Conservation (phyloP, 768 basidiomycete genomes). For the Hortiboletus flavorubellus region DNA sequence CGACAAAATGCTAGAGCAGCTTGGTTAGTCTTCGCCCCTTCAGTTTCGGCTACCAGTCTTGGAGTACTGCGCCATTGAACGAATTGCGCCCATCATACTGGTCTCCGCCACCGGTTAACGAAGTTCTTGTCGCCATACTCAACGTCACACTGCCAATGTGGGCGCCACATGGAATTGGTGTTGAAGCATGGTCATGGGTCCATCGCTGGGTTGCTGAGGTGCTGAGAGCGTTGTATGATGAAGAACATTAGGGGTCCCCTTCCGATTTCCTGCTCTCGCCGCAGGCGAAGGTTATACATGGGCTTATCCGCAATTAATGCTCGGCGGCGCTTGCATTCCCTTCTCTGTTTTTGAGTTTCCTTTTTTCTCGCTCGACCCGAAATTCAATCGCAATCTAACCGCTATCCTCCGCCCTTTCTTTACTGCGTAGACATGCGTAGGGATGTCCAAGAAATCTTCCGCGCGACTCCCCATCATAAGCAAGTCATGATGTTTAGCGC, state of each 20-base stretch:
- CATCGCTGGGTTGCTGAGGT: slow-evolving; percentile 33
- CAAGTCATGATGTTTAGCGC: slow-evolving; percentile 99
- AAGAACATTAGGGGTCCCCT: slow-evolving; percentile 34
- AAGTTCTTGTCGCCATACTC: slow-evolving; percentile 37
- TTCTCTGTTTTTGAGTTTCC: slow-evolving; percentile 43
- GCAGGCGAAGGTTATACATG: slow-evolving; percentile 17
- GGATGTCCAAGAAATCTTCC: slow-evolving; percentile 99
- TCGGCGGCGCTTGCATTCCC: slow-evolving; percentile 12
- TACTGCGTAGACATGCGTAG: slow-evolving; percentile 93
- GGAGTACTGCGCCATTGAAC: slow-evolving; percentile 42
- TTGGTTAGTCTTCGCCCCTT: slow-evolving; percentile 88
- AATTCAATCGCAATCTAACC: slow-evolving; percentile 61
- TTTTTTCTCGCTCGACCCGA: slow-evolving; percentile 48
- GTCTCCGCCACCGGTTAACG: slow-evolving; percentile 29
- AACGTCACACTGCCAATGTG: slow-evolving; percentile 39
- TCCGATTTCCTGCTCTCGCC: slow-evolving; percentile 36
- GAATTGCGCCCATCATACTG: slow-evolving; percentile 43
- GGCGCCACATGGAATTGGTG: slow-evolving; percentile 38
- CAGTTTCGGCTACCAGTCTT: slow-evolving; percentile 62
- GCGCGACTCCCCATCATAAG: slow-evolving; percentile 98
- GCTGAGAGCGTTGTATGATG: slow-evolving; percentile 26
- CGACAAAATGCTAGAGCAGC: slow-evolving; percentile 99
- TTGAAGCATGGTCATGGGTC: slow-evolving; percentile 38
- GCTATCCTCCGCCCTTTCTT: slow-evolving; percentile 53
- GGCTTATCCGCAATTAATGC: slow-evolving; percentile 9